Evolutionary conservation across 495 filamentous ascomycete species (phyloP).

Genomic region (Penicillium cataractarum): DNA sequence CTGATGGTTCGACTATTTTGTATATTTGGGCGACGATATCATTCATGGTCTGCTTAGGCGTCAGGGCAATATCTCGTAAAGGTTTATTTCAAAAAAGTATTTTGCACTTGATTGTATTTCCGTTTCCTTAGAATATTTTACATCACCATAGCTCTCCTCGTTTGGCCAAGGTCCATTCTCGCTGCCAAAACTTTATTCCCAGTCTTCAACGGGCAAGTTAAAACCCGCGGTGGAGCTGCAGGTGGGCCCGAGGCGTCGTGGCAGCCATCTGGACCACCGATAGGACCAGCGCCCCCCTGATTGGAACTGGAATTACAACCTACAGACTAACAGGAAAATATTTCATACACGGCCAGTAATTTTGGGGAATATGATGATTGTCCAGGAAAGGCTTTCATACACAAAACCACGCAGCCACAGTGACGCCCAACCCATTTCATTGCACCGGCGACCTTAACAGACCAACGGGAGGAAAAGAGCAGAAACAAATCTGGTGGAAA

Average conservation of each 20-base stretch:
- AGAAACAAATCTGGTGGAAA: conserved; percentile 26
- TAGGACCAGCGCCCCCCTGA: conserved; percentile 3
- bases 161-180: not conserved
- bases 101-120: conserved; percentile 23
- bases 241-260: conserved; percentile 24
- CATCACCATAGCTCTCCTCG: not conserved
- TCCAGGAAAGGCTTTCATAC: conserved; percentile 26
- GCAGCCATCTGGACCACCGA: conserved; percentile 17
- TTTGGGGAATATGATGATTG: conserved; percentile 26
- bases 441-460: conserved; percentile 28
- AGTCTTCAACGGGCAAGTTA: conserved; percentile 11
- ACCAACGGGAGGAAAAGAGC: conserved; percentile 23
- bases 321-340: not conserved
- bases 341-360: not conserved
- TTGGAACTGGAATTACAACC: not conserved
- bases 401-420: conserved; percentile 27
- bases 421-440: conserved; percentile 33
- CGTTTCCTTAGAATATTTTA: not conserved
- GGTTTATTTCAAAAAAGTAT: conserved; percentile 32
- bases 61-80: conserved; percentile 38
- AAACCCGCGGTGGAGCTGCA: conserved; percentile 25
- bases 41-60: conserved; percentile 46
- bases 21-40: conserved; percentile 47
- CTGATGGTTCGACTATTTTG: conserved; percentile 29
- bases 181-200: not conserved